Evolutionary conservation across 2,329 filamentous ascomycete species (phyloP).

Genomic region (Exophiala spinifera): DNA sequence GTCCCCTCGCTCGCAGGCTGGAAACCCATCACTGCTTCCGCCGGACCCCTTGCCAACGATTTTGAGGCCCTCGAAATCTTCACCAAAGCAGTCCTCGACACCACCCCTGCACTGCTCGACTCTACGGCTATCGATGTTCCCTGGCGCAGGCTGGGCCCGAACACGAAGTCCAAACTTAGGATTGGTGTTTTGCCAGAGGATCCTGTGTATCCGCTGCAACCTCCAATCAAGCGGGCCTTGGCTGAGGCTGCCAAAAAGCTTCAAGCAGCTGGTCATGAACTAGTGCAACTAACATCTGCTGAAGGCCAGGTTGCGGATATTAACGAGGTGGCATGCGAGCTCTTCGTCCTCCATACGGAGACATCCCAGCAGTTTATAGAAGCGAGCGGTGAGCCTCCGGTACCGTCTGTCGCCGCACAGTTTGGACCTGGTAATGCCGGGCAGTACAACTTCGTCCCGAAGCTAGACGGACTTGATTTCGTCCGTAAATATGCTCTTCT

Average conservation of each 20-base stretch:
- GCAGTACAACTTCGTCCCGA: slow-evolving; percentile 23
- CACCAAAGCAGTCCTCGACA: slow-evolving; percentile 24
- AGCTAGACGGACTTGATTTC: slow-evolving; percentile 34
- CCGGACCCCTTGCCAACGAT: slow-evolving; percentile 28
- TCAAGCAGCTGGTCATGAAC: slow-evolving; percentile 55
- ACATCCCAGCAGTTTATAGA: slow-evolving; percentile 20
- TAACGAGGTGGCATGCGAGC: slow-evolving; percentile 27
- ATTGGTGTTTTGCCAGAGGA: slow-evolving; percentile 53
- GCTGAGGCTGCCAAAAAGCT: slow-evolving; percentile 41
- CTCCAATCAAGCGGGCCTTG: slow-evolving; percentile 51
- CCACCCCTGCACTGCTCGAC: slow-evolving; percentile 29
- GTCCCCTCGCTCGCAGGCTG: slow-evolving; percentile 25
- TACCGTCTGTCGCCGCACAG: slow-evolving; percentile 23
- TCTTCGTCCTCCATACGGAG: slow-evolving; percentile 29
- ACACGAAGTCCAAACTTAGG: slow-evolving; percentile 32
- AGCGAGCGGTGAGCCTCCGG: slow-evolving; percentile 30
- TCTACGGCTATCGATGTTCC: slow-evolving; percentile 29
- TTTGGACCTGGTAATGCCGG: slow-evolving; percentile 8
- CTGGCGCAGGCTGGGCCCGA: slow-evolving; percentile 26
- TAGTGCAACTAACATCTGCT: slow-evolving; percentile 26
- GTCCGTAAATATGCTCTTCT: slow-evolving; percentile 45
- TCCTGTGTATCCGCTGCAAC: slow-evolving; percentile 49
- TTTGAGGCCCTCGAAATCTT: slow-evolving; percentile 31
- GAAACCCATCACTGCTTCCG: slow-evolving; percentile 22
- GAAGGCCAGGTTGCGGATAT: slow-evolving; percentile 18